Conservation (phyloP, 2,329 filamentous ascomycete species). For the Nothophaeocryptopus gaeumannii region DNA sequence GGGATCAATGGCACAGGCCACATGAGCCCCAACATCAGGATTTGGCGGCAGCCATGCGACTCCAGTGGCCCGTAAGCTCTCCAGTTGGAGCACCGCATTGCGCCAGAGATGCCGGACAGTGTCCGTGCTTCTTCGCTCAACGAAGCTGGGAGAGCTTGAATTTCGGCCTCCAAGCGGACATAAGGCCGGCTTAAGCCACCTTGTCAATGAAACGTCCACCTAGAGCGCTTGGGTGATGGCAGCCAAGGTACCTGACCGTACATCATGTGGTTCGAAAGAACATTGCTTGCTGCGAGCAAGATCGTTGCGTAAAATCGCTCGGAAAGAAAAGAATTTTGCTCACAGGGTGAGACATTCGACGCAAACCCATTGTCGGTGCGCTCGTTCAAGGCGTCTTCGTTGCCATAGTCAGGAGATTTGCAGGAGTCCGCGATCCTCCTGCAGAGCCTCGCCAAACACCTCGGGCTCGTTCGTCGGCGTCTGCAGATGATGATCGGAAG, state of each 20-base stretch:
- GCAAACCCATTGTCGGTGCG: too few species aligned
- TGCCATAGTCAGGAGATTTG: too few species aligned
- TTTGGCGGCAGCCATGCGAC: neutral
- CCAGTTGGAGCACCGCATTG: conserved; percentile 1
- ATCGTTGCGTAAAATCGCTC: too few species aligned
- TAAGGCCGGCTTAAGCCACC: conserved; percentile 6
- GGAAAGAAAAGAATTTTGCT: too few species aligned
- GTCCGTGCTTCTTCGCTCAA: neutral
- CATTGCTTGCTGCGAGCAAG: neutral
- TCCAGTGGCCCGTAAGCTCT: neutral
- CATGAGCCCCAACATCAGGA: neutral
- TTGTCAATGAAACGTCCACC: neutral
- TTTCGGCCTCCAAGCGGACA: conserved; percentile 6
- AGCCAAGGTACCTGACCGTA: conserved; percentile 1
- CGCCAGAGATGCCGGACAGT: neutral
- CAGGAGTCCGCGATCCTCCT: neutral
- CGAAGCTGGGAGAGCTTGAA: neutral
- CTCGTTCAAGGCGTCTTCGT: too few species aligned
- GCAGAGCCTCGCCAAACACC: neutral
- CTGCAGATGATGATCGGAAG: conserved; percentile 1
- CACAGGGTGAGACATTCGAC: too few species aligned
- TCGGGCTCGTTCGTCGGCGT: too few species aligned
- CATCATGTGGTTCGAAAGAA: neutral
- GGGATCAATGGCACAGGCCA: too few species aligned
- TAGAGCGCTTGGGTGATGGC: conserved; percentile 2